Percentiles rank a stretch among this genome's conserved stretches.
These are phyloP conservation scores for Lanzia echinophila DNA, from an alignment of 2,329 filamentous ascomycete genomes.

Conservation along the genomic window DNA sequence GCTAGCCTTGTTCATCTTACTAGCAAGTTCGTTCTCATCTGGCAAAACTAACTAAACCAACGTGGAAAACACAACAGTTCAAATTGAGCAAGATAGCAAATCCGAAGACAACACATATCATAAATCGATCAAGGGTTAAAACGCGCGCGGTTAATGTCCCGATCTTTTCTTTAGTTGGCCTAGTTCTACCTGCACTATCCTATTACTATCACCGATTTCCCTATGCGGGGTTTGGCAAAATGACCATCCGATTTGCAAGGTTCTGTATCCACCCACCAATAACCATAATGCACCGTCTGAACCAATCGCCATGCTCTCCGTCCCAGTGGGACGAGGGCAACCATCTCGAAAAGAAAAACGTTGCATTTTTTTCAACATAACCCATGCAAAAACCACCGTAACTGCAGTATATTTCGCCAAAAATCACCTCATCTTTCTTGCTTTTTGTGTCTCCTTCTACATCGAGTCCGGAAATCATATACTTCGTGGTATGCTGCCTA, in stretches of 20 bases:
- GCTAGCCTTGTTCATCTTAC: no score
- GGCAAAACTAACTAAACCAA: background rate
- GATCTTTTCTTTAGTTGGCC: background rate
- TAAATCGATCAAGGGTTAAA: background rate
- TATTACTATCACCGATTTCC: background rate
- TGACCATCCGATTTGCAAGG: background rate
- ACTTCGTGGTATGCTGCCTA: background rate
- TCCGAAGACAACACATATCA: background rate
- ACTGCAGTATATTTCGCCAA: background rate
- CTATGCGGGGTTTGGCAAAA: background rate
- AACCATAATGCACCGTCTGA: background rate
- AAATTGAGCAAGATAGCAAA: background rate
- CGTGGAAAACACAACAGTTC: slow-evolving; percentile 1
- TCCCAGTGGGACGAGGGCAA: background rate
- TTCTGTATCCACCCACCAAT: background rate
- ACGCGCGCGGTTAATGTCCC: slow-evolving; percentile 2
- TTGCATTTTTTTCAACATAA: background rate
- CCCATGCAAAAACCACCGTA: background rate
- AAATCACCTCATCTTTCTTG: background rate
- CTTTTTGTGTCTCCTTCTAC: background rate
- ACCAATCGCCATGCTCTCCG: slow-evolving; percentile 6
- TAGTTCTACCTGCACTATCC: background rate
- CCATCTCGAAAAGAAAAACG: background rate
- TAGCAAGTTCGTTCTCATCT: background rate
- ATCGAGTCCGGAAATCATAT: background rate